Conservation (phyloP, 2,329 filamentous ascomycete genomes). For the Scorias spongiosa region DNA sequence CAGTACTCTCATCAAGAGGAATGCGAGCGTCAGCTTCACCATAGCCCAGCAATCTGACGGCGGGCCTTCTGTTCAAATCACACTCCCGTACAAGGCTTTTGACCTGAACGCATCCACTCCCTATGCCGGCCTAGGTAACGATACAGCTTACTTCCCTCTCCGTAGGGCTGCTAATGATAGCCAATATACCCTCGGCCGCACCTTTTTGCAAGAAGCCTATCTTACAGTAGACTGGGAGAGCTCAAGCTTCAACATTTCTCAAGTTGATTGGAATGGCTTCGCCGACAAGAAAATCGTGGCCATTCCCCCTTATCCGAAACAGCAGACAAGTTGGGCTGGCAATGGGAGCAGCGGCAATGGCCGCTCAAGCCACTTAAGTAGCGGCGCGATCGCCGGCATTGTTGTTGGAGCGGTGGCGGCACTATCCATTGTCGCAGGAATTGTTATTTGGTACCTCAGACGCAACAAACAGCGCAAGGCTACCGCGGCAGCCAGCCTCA, state of each 20-base stretch:
- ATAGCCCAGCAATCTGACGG: slow-evolving; percentile 23
- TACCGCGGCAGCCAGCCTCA: slow-evolving; percentile 1
- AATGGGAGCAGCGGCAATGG: neutral
- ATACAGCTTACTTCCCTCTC: slow-evolving; percentile 52
- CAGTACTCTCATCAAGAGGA: slow-evolving; percentile 30
- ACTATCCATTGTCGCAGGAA: slow-evolving; percentile 15
- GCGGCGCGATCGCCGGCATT: slow-evolving; percentile 29
- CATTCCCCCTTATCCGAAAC: slow-evolving; percentile 7
- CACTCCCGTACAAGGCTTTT: slow-evolving; percentile 35
- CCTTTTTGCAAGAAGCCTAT: slow-evolving; percentile 55
- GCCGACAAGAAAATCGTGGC: slow-evolving; percentile 13
- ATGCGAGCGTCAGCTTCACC: slow-evolving; percentile 30
- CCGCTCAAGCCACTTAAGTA: slow-evolving; percentile 10
- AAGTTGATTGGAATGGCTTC: slow-evolving; percentile 16
- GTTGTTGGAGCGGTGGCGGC: slow-evolving; percentile 25
- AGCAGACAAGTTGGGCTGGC: neutral
- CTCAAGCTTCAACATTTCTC: slow-evolving; percentile 31
- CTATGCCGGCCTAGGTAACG: slow-evolving; percentile 42
- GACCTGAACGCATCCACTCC: slow-evolving; percentile 30
- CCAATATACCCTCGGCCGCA: slow-evolving; percentile 48
- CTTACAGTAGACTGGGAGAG: slow-evolving; percentile 34
- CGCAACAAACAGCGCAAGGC: slow-evolving; percentile 5
- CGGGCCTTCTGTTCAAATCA: slow-evolving; percentile 27
- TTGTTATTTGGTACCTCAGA: slow-evolving; percentile 20
- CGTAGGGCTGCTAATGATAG: slow-evolving; percentile 38